Percentiles rank a stretch among this genome's conserved stretches.
Evolutionary conservation across 768 basidiomycete genomes (phyloP).

Genomic region (Mrakia gelida): DNA sequence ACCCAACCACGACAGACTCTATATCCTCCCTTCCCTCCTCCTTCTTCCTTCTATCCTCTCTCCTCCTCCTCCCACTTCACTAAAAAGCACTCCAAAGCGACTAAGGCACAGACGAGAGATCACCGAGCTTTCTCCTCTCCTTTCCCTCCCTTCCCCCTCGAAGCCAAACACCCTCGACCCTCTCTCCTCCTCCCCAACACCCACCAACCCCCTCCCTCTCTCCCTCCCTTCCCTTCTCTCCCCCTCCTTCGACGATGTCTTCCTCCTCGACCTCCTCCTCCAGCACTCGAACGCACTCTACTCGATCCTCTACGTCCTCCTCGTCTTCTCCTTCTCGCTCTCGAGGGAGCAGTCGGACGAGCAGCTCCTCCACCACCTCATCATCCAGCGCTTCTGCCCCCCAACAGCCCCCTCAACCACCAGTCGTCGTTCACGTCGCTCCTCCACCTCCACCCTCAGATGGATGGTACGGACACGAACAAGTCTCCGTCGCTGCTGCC

Average conservation of each 20-base stretch:
- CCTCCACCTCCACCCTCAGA: background rate
- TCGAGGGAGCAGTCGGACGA: background rate
- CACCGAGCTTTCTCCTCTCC: background rate
- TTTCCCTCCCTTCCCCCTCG: background rate
- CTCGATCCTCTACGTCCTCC: background rate
- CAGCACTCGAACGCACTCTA: background rate
- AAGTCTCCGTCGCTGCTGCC: slow-evolving; percentile 62
- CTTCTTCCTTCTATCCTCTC: background rate
- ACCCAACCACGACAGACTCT: no score
- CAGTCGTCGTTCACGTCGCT: background rate
- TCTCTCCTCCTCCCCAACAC: background rate
- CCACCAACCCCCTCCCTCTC: background rate
- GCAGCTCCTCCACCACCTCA: background rate
- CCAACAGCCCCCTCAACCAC: background rate
- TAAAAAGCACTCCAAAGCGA: background rate
- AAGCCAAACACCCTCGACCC: background rate
- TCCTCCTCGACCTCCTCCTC: background rate
- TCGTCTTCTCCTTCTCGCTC: background rate
- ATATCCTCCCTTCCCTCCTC: no score
- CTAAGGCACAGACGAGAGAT: background rate
- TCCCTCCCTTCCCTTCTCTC: background rate
- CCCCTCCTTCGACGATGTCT: background rate
- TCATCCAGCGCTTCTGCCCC: background rate
- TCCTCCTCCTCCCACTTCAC: background rate
- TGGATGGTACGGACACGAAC: slow-evolving; percentile 65